Conservation (phyloP, 345 rosid genomes). For the Dipteronia sinensis region DNA sequence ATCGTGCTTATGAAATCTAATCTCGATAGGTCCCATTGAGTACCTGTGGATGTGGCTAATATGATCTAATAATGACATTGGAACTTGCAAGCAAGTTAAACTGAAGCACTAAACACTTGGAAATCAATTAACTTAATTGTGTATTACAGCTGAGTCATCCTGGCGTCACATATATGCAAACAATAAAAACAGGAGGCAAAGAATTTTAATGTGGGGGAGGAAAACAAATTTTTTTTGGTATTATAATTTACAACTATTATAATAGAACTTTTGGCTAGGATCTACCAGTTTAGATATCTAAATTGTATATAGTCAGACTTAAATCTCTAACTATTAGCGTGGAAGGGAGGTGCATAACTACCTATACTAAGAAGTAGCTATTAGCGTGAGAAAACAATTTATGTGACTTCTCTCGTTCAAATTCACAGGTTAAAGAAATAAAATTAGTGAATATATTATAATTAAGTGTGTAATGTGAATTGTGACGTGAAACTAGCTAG, state of each 20-base stretch:
- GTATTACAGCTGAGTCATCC: slow-evolving; percentile 13
- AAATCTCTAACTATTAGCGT: not conserved
- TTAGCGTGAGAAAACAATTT: not conserved
- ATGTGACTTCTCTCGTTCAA: no score
- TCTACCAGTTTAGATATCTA: no score
- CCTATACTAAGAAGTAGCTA: no score
- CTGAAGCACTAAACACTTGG: not conserved
- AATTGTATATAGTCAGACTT: fast-evolving
- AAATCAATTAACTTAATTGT: not conserved
- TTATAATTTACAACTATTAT: no score
- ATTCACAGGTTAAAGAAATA: not conserved
- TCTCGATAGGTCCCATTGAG: no score
- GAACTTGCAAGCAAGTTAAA: not conserved
- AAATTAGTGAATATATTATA: not conserved
- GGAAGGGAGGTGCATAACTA: not conserved
- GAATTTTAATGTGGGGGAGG: no score
- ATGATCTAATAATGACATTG: not conserved
- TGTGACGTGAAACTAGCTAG: not conserved
- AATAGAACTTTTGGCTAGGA: no score
- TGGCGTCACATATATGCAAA: slow-evolving; percentile 15
- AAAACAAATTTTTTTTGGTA: no score
- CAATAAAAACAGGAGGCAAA: not conserved
- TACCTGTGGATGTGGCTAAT: not conserved
- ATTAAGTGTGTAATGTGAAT: not conserved
- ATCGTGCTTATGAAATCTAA: no score